A percentile compares a stretch with the other conserved stretches of the same genome.
Evolutionary conservation across 2,329 filamentous ascomycete species (phyloP).

Genomic region (Penicillium griseofulvum): DNA sequence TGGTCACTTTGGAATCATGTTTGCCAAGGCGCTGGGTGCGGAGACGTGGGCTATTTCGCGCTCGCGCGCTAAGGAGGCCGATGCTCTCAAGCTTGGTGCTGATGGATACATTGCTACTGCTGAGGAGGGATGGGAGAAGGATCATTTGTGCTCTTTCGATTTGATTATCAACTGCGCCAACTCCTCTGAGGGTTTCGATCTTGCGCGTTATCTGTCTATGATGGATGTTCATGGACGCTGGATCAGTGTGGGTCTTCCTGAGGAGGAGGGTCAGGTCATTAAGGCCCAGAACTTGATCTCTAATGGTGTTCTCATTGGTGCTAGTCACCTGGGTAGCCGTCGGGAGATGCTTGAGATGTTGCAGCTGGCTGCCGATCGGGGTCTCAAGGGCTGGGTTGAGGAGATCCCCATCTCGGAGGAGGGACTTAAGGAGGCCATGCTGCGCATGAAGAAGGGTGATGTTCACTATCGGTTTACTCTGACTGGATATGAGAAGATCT

Average conservation of each 20-base stretch:
- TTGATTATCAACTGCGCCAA: slow-evolving; percentile 72
- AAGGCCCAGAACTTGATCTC: slow-evolving; percentile 70
- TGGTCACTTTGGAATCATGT: slow-evolving; percentile 69
- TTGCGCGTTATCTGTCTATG: slow-evolving; percentile 67
- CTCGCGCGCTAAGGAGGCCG: slow-evolving; percentile 58
- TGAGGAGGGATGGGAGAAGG: slow-evolving; percentile 58
- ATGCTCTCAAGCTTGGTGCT: slow-evolving; percentile 58
- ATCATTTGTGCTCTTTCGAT: slow-evolving; percentile 55
- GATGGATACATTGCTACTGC: slow-evolving; percentile 60
- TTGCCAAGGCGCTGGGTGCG: slow-evolving; percentile 65
- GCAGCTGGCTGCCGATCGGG: slow-evolving; percentile 67
- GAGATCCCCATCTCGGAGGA: slow-evolving; percentile 70
- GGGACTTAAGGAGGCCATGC: slow-evolving; percentile 67
- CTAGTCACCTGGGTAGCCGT: slow-evolving; percentile 68
- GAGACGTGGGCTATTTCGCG: slow-evolving; percentile 63
- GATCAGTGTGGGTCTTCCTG: slow-evolving; percentile 76
- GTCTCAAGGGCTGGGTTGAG: slow-evolving; percentile 66
- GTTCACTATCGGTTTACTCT: slow-evolving; percentile 72
- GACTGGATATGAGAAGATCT: slow-evolving; percentile 46
- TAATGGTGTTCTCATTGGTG: slow-evolving; percentile 71
- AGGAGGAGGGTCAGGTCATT: slow-evolving; percentile 68
- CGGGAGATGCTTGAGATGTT: slow-evolving; percentile 71
- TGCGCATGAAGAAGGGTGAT: slow-evolving; percentile 67
- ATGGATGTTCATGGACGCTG: slow-evolving; percentile 79
- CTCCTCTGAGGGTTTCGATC: slow-evolving; percentile 66